phyloP scores from a whole-genome alignment of 805 yeast genomes.

The Candida dendrica region DNA sequence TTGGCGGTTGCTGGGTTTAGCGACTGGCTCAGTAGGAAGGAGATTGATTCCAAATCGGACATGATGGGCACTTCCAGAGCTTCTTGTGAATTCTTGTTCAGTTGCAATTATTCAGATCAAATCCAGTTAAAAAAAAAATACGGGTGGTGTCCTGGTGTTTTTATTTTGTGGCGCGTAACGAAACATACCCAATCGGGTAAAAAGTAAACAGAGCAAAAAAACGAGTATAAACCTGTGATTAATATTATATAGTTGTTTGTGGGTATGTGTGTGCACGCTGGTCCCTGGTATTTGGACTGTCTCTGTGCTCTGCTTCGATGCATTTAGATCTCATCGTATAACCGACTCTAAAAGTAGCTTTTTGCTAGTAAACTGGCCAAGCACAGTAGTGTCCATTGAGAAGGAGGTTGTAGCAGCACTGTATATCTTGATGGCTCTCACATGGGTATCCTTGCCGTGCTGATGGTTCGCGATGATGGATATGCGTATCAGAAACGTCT shows the following conservation, averaged over 20 bases:
- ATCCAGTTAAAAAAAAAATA: background rate
- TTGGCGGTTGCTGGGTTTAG: conserved; percentile 58
- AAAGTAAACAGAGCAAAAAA: background rate
- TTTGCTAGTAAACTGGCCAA: conserved; percentile 19
- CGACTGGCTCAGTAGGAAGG: conserved; percentile 53
- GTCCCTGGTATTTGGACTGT: too few species aligned
- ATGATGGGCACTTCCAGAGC: too few species aligned
- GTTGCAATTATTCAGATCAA: too few species aligned
- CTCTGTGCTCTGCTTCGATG: too few species aligned
- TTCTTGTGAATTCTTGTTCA: too few species aligned
- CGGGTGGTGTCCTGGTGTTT: background rate
- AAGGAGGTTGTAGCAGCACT: conserved; percentile 29
- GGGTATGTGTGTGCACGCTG: too few species aligned
- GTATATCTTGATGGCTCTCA: conserved; percentile 65
- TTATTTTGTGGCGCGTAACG: background rate
- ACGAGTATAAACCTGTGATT: too few species aligned
- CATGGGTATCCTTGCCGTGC: conserved; percentile 92
- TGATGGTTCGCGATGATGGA: conserved; percentile 75
- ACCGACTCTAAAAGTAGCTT: conserved; percentile 16
- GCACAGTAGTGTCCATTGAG: conserved; percentile 14
- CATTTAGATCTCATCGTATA: conserved; percentile 7
- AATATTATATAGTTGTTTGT: too few species aligned
- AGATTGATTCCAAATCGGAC: conserved; percentile 46
- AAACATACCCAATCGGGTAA: background rate
- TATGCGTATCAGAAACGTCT: conserved; percentile 60